Percentiles rank a stretch among this genome's conserved stretches.
Evolutionary conservation across 1,284 basidiomycete genomes (phyloP).

Genomic region (Trametes polyzona): DNA sequence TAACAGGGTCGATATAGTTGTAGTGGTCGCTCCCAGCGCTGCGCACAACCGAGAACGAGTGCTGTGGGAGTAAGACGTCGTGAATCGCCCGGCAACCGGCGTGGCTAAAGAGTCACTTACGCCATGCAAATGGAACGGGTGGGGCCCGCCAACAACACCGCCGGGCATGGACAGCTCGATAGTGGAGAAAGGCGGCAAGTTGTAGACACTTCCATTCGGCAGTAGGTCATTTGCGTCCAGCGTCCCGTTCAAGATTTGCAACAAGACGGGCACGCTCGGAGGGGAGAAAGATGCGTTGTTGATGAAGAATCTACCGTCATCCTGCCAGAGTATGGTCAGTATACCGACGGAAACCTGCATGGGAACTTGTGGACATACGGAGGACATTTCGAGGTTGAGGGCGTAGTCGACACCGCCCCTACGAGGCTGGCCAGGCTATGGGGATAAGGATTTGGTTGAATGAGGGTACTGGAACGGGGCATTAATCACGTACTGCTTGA

Average conservation of each 20-base stretch:
- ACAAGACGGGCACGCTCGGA: slow-evolving; percentile 40
- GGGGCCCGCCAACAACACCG: slow-evolving; percentile 36
- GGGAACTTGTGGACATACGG: slow-evolving; percentile 26
- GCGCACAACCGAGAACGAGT: slow-evolving; percentile 29
- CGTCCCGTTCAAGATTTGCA: slow-evolving; percentile 42
- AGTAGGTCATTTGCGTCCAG: slow-evolving; percentile 35
- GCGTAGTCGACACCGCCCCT: slow-evolving; percentile 35
- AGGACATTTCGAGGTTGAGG: slow-evolving; percentile 31
- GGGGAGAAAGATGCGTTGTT: slow-evolving; percentile 33
- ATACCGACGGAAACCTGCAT: neutral
- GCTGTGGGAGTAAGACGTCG: slow-evolving; percentile 10
- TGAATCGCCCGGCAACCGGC: neutral
- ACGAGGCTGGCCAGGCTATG: slow-evolving; percentile 35
- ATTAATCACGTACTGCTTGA: slow-evolving; percentile 13
- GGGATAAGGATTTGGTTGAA: neutral
- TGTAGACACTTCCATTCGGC: slow-evolving; percentile 39
- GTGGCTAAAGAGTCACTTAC: slow-evolving; percentile 27
- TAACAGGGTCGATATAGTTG: slow-evolving; percentile 45
- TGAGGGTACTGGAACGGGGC: no score
- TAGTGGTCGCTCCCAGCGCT: slow-evolving; percentile 26
- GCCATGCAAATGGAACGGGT: slow-evolving; percentile 48
- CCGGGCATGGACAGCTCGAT: slow-evolving; percentile 43
- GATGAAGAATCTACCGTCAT: slow-evolving; percentile 29
- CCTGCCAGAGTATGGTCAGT: slow-evolving; percentile 4
- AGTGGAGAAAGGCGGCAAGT: slow-evolving; percentile 34